Evolutionary conservation across 306 rosid genomes (phyloP).

Genomic region (Hippophae rhamnoides): DNA sequence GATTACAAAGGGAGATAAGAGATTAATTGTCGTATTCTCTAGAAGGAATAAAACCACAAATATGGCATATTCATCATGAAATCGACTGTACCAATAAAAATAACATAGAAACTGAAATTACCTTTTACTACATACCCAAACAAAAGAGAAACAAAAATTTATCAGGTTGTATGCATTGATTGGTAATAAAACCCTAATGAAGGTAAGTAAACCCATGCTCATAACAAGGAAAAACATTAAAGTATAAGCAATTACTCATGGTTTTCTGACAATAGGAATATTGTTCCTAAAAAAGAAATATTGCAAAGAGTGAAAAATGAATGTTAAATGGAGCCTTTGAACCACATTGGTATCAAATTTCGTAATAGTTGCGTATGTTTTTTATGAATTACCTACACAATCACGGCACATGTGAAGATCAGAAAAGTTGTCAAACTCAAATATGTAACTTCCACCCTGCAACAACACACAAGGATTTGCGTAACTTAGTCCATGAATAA

Average conservation of each 20-base stretch:
- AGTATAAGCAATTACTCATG: background rate
- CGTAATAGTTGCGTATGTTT: background rate
- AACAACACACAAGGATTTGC: slow-evolving; percentile 18
- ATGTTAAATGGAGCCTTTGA: slow-evolving; percentile 6
- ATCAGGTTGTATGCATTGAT: too few relatives aligned
- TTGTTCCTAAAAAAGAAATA: background rate
- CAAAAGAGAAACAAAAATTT: too few relatives aligned
- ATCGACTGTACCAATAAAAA: too few relatives aligned
- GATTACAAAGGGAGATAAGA: too few relatives aligned
- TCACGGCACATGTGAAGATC: slow-evolving; percentile 87
- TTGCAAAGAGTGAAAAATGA: slow-evolving; percentile 1
- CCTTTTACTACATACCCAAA: too few relatives aligned
- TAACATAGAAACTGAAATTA: too few relatives aligned
- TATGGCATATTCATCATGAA: too few relatives aligned
- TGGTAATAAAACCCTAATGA: too few relatives aligned
- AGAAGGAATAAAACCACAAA: too few relatives aligned
- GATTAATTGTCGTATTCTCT: too few relatives aligned
- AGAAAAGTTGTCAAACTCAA: slow-evolving; percentile 64
- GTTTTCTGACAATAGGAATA: background rate
- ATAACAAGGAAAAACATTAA: too few relatives aligned
- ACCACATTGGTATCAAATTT: slow-evolving; percentile 4
- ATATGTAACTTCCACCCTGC: slow-evolving; percentile 76
- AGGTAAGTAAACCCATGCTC: too few relatives aligned
- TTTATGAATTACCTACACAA: slow-evolving; percentile 52
- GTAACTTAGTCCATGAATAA: slow-evolving; percentile 6